Evolutionary conservation across 768 basidiomycete genomes (phyloP).

Genomic region (Boletus subparvulus): DNA sequence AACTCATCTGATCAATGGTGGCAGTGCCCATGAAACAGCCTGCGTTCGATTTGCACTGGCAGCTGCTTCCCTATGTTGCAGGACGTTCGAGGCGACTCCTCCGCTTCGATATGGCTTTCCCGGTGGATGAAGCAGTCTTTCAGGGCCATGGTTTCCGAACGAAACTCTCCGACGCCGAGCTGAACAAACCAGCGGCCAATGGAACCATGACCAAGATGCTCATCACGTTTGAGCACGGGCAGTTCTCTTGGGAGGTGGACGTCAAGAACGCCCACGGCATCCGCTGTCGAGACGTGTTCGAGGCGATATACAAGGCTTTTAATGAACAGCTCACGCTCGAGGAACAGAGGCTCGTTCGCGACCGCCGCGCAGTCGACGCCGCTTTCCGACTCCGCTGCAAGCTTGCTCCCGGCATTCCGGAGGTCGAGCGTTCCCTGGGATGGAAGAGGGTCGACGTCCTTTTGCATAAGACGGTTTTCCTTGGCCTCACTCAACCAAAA

Average conservation of each 20-base stretch:
- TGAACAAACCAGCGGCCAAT: conserved; percentile 44
- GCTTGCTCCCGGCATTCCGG: conserved; percentile 40
- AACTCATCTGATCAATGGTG: conserved; percentile 31
- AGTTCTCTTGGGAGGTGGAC: conserved; percentile 42
- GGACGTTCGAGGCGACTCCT: conserved; percentile 37
- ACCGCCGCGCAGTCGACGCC: conserved; percentile 34
- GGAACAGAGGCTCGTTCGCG: conserved; percentile 39
- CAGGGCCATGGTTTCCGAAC: conserved; percentile 24
- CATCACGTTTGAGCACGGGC: conserved; percentile 40
- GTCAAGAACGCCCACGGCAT: conserved; percentile 46
- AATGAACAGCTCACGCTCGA: conserved; percentile 43
- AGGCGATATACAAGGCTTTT: conserved; percentile 53
- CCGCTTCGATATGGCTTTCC: conserved; percentile 52
- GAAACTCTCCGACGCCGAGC: conserved; percentile 38
- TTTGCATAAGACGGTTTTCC: conserved; percentile 51
- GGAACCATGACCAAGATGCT: conserved; percentile 47
- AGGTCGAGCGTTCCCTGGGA: conserved; percentile 45
- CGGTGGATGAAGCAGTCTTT: conserved; percentile 35
- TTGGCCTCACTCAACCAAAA: conserved; percentile 44
- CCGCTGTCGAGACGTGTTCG: conserved; percentile 57
- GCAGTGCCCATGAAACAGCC: conserved; percentile 41
- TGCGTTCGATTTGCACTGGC: conserved; percentile 47
- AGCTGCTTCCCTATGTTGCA: conserved; percentile 41
- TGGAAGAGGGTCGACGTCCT: conserved; percentile 58
- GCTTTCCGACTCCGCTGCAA: conserved; percentile 49